Percentiles rank a stretch among this genome's conserved stretches.
These are phyloP conservation scores for Canavalia gladiata DNA, from an alignment of 306 rosid genomes.

Conservation along the genomic window DNA sequence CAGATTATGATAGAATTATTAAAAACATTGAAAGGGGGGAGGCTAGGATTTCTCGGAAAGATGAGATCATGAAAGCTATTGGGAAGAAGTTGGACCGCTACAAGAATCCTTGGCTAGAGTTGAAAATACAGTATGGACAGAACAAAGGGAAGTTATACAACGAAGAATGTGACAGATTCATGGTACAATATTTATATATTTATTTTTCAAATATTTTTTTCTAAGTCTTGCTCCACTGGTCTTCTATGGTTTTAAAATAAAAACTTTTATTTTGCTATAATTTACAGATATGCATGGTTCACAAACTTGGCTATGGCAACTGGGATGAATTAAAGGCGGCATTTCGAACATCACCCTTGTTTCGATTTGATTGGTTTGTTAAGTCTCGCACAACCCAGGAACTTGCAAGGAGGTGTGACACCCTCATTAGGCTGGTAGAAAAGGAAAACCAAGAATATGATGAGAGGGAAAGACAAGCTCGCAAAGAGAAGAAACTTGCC, in stretches of 20 bases:
- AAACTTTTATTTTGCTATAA: slow-evolving; percentile 18
- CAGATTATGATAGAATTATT: slow-evolving; percentile 96
- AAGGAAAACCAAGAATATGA: slow-evolving; percentile 99
- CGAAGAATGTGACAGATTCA: slow-evolving; percentile 99
- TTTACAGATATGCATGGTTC: slow-evolving; percentile 94
- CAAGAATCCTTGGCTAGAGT: slow-evolving; percentile 99
- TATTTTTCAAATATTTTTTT: neutral
- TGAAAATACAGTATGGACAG: slow-evolving; percentile 95
- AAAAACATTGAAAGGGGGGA: slow-evolving; percentile 99
- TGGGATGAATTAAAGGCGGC: slow-evolving; percentile 99
- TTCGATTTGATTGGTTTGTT: slow-evolving; percentile 99
- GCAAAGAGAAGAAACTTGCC: slow-evolving; percentile 98
- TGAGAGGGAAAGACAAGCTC: slow-evolving; percentile 99
- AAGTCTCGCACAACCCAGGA: slow-evolving; percentile 99
- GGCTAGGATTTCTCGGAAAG: slow-evolving; percentile 98
- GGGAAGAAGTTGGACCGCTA: slow-evolving; percentile 98
- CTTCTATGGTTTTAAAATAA: neutral
- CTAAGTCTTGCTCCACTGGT: slow-evolving; percentile 5
- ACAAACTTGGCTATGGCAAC: slow-evolving; percentile 98
- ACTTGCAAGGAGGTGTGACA: slow-evolving; percentile 99
- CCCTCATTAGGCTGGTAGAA: slow-evolving; percentile 91
- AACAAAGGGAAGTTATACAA: slow-evolving; percentile 97
- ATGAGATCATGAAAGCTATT: slow-evolving; percentile 98
- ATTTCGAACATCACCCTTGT: slow-evolving; percentile 94
- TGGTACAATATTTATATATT: slow-evolving; percentile 60